Evolutionary conservation across 1,139 yeast species (phyloP).

Genomic region (Taphrina betulina): DNA sequence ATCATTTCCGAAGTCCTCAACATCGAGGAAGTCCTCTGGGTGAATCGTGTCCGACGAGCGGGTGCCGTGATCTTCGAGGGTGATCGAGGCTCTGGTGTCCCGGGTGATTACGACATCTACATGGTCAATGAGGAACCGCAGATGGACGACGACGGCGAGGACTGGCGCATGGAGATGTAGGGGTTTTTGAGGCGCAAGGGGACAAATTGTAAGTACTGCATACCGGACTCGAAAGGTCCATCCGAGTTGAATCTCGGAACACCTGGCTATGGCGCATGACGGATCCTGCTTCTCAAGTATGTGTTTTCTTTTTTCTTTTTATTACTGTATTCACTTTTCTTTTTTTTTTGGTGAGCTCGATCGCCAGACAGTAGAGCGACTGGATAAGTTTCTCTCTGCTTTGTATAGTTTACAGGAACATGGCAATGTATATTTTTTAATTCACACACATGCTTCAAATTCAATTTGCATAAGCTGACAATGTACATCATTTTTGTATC

Average conservation of each 20-base stretch:
- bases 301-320: no score
- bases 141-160: constrained; percentile 39
- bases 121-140: constrained; percentile 35
- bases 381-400: not conserved
- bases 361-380: not conserved
- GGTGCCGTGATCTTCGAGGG: constrained; percentile 97
- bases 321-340: no score
- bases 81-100: constrained; percentile 74
- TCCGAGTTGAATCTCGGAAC: no score
- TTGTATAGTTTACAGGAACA: constrained; percentile 8
- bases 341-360: no score
- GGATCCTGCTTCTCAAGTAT: no score
- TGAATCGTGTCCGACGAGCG: constrained; percentile 79
- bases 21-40: constrained; percentile 70
- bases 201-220: no score
- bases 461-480: no score
- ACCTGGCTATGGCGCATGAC: no score
- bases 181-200: no score
- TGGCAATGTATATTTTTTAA: constrained; percentile 6
- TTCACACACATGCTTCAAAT: no score
- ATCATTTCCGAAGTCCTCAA: constrained; percentile 67
- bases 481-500: no score
- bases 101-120: constrained; percentile 19
- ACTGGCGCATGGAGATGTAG: constrained; percentile 41
- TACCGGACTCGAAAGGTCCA: no score